Percentiles rank a stretch among this genome's conserved stretches.
Evolutionary conservation across 2,329 filamentous ascomycete species (phyloP).

Genomic region (Talaromyces rugulosus): DNA sequence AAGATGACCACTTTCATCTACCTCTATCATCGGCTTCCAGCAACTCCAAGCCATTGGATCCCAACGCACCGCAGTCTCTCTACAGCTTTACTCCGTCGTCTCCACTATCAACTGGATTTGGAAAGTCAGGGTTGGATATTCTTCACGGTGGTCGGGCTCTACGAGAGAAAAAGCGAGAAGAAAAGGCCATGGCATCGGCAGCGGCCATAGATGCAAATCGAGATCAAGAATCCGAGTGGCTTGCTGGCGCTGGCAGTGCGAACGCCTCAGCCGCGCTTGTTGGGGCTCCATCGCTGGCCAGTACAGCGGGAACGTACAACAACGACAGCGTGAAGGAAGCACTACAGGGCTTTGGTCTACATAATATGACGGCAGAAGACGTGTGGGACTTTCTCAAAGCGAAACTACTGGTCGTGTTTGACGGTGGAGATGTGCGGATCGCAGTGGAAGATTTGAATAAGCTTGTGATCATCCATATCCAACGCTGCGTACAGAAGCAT

Average conservation of each 20-base stretch:
- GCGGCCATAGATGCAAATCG: slow-evolving; percentile 22
- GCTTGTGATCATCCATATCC: slow-evolving; percentile 58
- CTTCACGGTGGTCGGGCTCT: slow-evolving; percentile 71
- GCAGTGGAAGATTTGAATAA: slow-evolving; percentile 64
- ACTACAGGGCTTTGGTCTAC: slow-evolving; percentile 55
- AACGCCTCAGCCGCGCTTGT: background rate
- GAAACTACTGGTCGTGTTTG: slow-evolving; percentile 59
- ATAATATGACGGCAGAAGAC: slow-evolving; percentile 65
- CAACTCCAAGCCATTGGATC: slow-evolving; percentile 61
- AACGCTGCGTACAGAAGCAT: slow-evolving; percentile 58
- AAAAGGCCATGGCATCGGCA: slow-evolving; percentile 44
- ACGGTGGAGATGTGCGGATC: slow-evolving; percentile 60
- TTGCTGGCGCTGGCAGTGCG: slow-evolving; percentile 15
- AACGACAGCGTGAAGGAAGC: slow-evolving; percentile 38
- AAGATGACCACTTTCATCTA: slow-evolving; percentile 55
- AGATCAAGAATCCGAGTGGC: slow-evolving; percentile 33
- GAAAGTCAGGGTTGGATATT: slow-evolving; percentile 74
- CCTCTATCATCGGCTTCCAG: slow-evolving; percentile 62
- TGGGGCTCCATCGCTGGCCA: slow-evolving; percentile 31
- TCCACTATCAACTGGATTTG: slow-evolving; percentile 59
- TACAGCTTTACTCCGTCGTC: slow-evolving; percentile 65
- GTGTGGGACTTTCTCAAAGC: slow-evolving; percentile 65
- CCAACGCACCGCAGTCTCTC: slow-evolving; percentile 58
- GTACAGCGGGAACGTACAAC: slow-evolving; percentile 24
- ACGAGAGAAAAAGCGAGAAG: slow-evolving; percentile 76